phyloP scores from a whole-genome alignment of 2,329 filamentous ascomycete species.

The Penicillium digitatum region DNA sequence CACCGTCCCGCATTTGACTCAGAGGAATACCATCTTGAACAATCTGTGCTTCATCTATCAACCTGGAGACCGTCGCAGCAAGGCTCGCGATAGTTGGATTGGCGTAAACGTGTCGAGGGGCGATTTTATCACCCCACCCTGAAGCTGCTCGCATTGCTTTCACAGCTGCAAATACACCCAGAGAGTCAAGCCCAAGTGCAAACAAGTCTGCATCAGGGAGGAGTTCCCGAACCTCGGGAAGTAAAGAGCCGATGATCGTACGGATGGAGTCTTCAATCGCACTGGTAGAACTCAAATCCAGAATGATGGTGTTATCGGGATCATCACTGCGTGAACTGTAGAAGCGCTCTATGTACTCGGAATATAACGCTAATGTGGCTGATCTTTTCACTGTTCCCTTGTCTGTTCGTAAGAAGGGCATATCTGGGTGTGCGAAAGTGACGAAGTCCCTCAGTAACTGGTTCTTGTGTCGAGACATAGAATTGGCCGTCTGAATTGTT shows the following conservation, averaged over 20 bases:
- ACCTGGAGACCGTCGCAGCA: background rate
- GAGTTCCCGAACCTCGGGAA: background rate
- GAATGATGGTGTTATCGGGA: background rate
- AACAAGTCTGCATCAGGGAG: background rate
- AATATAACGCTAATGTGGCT: background rate
- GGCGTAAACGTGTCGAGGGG: background rate
- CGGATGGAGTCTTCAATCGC: background rate
- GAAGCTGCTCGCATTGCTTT: background rate
- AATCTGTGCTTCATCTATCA: background rate
- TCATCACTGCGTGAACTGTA: background rate
- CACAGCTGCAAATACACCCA: background rate
- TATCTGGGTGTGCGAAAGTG: background rate
- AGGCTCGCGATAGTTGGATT: background rate
- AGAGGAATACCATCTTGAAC: background rate
- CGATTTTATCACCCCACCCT: background rate
- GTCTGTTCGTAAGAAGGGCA: background rate
- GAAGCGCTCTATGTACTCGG: background rate
- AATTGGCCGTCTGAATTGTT: background rate
- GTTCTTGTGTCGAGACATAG: background rate
- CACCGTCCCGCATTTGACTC: background rate
- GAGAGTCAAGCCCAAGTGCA: background rate
- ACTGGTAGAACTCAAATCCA: background rate
- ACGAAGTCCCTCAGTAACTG: background rate
- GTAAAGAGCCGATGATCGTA: background rate
- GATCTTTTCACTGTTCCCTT: background rate